phyloP scores from a whole-genome alignment of 345 rosid species.

The Boechera stricta region DNA sequence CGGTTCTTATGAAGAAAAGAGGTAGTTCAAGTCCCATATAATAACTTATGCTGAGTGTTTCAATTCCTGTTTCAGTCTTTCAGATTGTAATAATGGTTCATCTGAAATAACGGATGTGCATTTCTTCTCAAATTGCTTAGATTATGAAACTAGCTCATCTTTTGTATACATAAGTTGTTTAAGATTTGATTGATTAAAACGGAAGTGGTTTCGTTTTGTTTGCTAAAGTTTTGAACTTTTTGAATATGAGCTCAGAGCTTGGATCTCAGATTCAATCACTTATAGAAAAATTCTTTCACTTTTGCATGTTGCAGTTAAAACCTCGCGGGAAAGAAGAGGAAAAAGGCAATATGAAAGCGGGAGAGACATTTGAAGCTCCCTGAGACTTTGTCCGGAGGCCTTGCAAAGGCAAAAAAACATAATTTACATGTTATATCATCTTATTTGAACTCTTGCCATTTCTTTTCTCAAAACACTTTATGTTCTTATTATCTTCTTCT shows the following conservation, averaged over 20 bases:
- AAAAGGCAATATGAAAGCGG: conserved; percentile 23
- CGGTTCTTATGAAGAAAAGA: conserved; percentile 59
- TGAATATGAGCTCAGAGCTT: conserved; percentile 5
- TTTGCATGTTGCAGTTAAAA: conserved; percentile 35
- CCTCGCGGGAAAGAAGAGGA: conserved; percentile 30
- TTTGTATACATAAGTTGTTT: background rate
- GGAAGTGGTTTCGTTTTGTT: background rate
- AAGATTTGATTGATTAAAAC: background rate
- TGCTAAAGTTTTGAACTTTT: background rate
- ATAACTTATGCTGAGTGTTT: conserved; percentile 20
- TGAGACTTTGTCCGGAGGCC: conserved; percentile 40
- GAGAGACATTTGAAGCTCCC: conserved; percentile 40
- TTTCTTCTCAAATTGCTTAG: background rate
- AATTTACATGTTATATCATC: conserved; percentile 41
- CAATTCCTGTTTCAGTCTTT: background rate
- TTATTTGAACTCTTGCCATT: conserved; percentile 41
- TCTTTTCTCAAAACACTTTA: conserved; percentile 32
- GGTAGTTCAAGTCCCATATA: conserved; percentile 36
- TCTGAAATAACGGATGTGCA: background rate
- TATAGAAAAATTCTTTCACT: background rate
- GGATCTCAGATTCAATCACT: conserved; percentile 21
- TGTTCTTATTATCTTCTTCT: conserved; percentile 31
- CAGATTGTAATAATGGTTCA: background rate
- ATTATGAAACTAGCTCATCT: background rate
- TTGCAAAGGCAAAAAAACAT: conserved; percentile 36